Percentiles rank a stretch among this genome's conserved stretches.
These are phyloP conservation scores for Rhizodiscina lignyota DNA, from an alignment of 495 filamentous ascomycete genomes.

Conservation along the genomic window DNA sequence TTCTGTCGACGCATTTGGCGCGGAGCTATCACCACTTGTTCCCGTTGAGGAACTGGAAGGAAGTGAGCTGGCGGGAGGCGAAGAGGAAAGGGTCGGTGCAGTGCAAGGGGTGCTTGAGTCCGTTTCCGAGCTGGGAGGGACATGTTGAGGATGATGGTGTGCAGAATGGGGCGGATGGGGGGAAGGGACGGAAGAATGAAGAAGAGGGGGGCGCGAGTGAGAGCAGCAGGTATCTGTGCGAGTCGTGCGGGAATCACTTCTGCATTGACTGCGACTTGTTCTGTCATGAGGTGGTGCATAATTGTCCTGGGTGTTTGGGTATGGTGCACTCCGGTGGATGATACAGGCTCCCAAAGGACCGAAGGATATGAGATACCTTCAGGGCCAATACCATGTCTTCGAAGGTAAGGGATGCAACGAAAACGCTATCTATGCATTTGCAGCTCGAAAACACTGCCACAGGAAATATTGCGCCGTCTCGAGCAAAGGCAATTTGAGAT, in stretches of 20 bases:
- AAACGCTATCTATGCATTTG: too few relatives aligned
- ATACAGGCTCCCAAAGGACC: too few relatives aligned
- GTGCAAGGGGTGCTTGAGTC: constrained; percentile 36
- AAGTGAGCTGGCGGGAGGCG: constrained; percentile 70
- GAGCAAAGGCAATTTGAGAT: too few relatives aligned
- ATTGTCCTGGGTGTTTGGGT: constrained; percentile 91
- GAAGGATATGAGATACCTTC: too few relatives aligned
- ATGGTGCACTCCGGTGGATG: too few relatives aligned
- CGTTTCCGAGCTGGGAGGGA: constrained; percentile 27
- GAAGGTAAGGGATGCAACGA: too few relatives aligned
- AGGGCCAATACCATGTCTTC: too few relatives aligned
- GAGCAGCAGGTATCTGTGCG: constrained; percentile 76
- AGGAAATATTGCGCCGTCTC: too few relatives aligned
- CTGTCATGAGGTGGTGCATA: constrained; percentile 82
- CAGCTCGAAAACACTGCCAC: too few relatives aligned
- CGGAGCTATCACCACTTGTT: constrained; percentile 94
- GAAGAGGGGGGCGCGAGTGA: constrained; percentile 36
- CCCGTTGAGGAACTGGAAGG: constrained; percentile 76
- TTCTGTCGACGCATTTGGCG: constrained; percentile 89
- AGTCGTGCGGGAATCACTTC: constrained; percentile 70
- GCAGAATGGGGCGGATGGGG: neutral
- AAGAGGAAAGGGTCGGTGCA: constrained; percentile 22
- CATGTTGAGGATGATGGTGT: constrained; percentile 2
- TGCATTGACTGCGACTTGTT: constrained; percentile 97
- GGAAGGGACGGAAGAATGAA: constrained; percentile 4